Conservation (phyloP, 345 rosid species). For the Physaria fendleri region DNA sequence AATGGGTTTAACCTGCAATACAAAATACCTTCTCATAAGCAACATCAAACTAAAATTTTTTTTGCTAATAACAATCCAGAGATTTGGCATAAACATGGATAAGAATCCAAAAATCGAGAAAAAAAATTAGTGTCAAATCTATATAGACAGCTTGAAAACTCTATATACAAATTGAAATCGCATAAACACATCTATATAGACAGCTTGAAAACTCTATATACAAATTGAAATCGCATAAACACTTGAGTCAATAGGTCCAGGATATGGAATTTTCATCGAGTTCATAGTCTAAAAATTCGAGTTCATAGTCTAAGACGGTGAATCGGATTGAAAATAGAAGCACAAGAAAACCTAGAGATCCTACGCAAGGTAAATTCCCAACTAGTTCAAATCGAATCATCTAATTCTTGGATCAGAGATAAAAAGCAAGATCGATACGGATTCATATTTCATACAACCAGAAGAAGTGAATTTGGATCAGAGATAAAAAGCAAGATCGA, state of each 20-base stretch:
- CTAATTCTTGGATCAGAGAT: neutral
- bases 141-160: neutral
- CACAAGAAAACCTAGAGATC: neutral
- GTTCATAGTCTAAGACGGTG: neutral
- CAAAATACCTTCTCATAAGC: conserved; percentile 8
- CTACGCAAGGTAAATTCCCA: neutral
- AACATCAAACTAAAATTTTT: neutral
- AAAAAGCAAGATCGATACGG: neutral
- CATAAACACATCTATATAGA: neutral
- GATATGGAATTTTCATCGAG: too few species aligned
- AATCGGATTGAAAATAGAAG: neutral
- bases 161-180: neutral
- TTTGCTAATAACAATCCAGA: neutral
- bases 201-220: neutral
- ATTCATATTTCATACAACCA: neutral
- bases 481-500: neutral
- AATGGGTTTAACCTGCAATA: conserved; percentile 13
- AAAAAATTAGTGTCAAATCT: neutral
- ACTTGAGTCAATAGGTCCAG: too few species aligned
- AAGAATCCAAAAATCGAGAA: neutral
- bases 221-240: neutral
- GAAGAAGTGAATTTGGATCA: neutral
- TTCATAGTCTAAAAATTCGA: too few species aligned
- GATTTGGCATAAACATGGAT: neutral
- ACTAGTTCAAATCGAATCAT: neutral